Conservation (phyloP, 2,329 filamentous ascomycete species). For the Ceratocystis eucalypticola region DNA sequence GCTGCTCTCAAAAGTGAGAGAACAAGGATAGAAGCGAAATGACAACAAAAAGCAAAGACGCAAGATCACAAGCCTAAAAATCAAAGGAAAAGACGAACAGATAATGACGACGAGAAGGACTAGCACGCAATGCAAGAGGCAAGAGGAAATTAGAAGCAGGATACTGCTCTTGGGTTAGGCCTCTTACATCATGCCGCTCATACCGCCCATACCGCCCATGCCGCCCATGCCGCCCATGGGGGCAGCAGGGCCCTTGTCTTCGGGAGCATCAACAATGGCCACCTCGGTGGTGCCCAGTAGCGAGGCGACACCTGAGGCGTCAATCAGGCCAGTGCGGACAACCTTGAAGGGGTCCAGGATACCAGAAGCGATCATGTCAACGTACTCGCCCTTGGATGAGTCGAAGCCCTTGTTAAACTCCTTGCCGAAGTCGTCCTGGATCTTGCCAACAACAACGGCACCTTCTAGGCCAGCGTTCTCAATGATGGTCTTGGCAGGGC, state of each 20-base stretch:
- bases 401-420: conserved; percentile 99
- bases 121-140: conserved; percentile 9
- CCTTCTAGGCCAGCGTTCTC: conserved; percentile 97
- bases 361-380: conserved; percentile 94
- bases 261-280: conserved; percentile 87
- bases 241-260: conserved; percentile 67
- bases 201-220: conserved; percentile 44
- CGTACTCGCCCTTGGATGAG: conserved; percentile 92
- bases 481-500: conserved; percentile 84
- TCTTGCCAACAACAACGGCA: conserved; percentile 92
- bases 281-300: conserved; percentile 97
- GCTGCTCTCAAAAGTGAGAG: conserved; percentile 7
- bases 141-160: background rate
- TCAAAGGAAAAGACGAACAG: background rate
- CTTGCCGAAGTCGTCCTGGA: conserved; percentile 76
- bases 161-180: conserved; percentile 5
- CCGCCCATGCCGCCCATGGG: conserved; percentile 54
- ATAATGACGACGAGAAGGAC: conserved; percentile 5
- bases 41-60: conserved; percentile 7
- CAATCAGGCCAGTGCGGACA: conserved; percentile 86
- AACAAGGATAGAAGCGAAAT: conserved; percentile 1
- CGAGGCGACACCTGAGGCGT: conserved; percentile 91
- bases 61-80: conserved; percentile 7
- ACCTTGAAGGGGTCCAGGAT: conserved; percentile 99
- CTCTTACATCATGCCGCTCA: conserved; percentile 45